These are phyloP conservation scores for Barnettozyma sucrosica DNA, from an alignment of 805 yeast genomes.

Conservation along the genomic window DNA sequence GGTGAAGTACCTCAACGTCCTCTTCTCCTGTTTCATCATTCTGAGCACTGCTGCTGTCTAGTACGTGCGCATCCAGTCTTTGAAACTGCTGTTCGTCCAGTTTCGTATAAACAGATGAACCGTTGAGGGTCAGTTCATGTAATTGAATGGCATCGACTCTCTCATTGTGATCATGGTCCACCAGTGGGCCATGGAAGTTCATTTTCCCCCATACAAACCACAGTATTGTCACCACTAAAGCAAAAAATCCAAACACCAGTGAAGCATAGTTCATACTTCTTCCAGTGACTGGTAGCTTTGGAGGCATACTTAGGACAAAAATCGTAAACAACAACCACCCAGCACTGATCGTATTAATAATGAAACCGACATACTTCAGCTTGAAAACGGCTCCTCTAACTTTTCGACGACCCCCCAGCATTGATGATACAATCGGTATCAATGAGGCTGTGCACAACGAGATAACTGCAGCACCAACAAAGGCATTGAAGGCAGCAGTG, in stretches of 20 bases:
- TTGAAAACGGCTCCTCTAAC: constrained; percentile 66
- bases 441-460: constrained; percentile 71
- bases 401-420: constrained; percentile 53
- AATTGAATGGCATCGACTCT: constrained; percentile 19
- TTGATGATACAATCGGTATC: constrained; percentile 61
- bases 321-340: constrained; percentile 55
- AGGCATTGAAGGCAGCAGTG: constrained; percentile 73
- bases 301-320: constrained; percentile 64
- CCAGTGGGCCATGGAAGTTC: constrained; percentile 58
- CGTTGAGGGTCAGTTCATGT: constrained; percentile 10
- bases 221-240: constrained; percentile 41
- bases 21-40: neutral
- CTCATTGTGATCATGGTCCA: constrained; percentile 26
- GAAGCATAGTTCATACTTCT: constrained; percentile 47
- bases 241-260: constrained; percentile 48
- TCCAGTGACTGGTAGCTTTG: constrained; percentile 48
- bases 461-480: constrained; percentile 77
- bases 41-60: constrained; percentile 4
- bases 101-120: constrained; percentile 13
- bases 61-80: constrained; percentile 15
- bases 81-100: constrained; percentile 21
- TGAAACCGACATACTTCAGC: constrained; percentile 56
- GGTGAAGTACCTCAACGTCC: neutral
- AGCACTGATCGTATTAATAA: constrained; percentile 52
- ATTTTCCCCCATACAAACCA: constrained; percentile 57